Evolutionary conservation across 345 rosid genomes (phyloP), one percentile per base, ranked within the genome.

Genomic region (Atalantia buxifolia): DNA sequence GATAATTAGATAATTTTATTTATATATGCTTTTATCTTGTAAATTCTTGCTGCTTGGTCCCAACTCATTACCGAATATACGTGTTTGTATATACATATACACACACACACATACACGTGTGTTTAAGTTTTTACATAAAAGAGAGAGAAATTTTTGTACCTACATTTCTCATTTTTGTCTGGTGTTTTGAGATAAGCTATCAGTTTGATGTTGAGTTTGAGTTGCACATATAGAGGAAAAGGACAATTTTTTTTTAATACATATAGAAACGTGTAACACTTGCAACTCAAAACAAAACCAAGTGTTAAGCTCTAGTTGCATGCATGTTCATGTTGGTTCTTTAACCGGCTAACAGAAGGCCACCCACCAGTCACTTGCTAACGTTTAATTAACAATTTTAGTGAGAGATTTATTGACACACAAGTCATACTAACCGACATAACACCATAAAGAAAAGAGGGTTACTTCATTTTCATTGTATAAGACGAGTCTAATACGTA

Each of bases 401-500:
- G 50, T 12, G 6, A 18, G 57, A 53, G 57, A 53, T 53, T 18
- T 45, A 12, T 45, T 45, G 50, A 53, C 8, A 53, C 22, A 53
- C 5, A 53, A 45, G 50, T 45, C 50, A 45, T 45, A 40, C 40
- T 71, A 77, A 27, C 68, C 64, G 85, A 79, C 78, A 72, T 68
- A 38, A 45, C 50, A 45, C 38, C 16, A 35, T 36, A 38, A 57
- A 66, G 19, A 18, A 56, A 50, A 63, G 28, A 55, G 69, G 75
- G 69, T 25, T 25, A 59, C 28, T 2, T 42, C 50, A 3, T 42
- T 42, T 42, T 22, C 63, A 7, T 21, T n/a, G 24, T 24, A 63
- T 16, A 57, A 76, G 79, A 79, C 67, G 83, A 79, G 73, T 69
- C 79, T 74, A 83, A 84, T 91, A 88, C 88, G 92, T 83, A 83